These are phyloP conservation scores for Schrenkiella parvula DNA, from an alignment of 345 rosid species.

Conservation along the genomic window DNA sequence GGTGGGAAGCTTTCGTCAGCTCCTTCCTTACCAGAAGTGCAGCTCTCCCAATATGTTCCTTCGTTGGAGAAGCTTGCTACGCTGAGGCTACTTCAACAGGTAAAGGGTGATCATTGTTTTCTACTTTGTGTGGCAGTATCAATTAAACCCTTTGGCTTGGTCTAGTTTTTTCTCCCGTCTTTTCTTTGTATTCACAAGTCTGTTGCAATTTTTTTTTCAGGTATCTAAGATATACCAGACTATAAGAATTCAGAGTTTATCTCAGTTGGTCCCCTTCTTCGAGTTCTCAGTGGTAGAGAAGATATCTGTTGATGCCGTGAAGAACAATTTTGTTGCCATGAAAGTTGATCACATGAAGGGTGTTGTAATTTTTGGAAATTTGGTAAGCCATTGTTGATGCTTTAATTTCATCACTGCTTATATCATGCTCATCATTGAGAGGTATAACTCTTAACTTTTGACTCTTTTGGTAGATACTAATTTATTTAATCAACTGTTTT, in stretches of 20 bases:
- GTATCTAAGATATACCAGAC: constrained; percentile 83
- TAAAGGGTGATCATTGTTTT: too few relatives aligned
- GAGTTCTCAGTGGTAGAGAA: constrained; percentile 75
- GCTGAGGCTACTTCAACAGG: constrained; percentile 91
- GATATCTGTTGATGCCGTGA: constrained; percentile 84
- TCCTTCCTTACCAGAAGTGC: constrained; percentile 84
- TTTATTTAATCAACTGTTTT: neutral
- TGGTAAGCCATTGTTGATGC: constrained; percentile 49
- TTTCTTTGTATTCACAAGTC: neutral
- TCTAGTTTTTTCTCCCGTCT: too few relatives aligned
- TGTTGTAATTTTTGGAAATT: constrained; percentile 50
- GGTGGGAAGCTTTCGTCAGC: constrained; percentile 90
- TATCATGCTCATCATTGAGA: neutral
- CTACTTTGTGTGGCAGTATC: too few relatives aligned
- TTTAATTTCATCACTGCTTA: too few relatives aligned
- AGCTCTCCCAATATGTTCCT: constrained; percentile 76
- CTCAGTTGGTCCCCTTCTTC: constrained; percentile 82
- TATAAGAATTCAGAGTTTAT: constrained; percentile 65
- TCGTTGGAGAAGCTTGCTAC: constrained; percentile 85
- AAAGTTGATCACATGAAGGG: constrained; percentile 82
- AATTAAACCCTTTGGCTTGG: too few relatives aligned
- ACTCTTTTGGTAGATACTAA: neutral
- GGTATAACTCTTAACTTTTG: neutral
- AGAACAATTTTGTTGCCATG: constrained; percentile 67
- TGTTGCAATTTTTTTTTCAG: constrained; percentile 38